Evolutionary conservation across 139 green algal species (phyloP).

Genomic region (Chlamydomonas incerta): DNA sequence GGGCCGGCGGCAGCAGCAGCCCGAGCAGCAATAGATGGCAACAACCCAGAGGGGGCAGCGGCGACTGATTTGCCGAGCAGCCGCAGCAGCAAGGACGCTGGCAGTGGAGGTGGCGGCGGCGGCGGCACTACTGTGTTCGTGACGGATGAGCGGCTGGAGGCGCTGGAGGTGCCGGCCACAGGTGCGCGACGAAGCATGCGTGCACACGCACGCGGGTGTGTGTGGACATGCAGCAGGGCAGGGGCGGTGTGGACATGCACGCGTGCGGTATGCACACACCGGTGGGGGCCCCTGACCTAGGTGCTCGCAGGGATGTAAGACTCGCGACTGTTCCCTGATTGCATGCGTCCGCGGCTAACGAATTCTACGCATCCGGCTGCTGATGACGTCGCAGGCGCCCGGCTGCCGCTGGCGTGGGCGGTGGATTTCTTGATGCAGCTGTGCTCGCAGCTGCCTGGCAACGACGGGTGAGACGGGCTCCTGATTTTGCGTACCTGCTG

Average conservation of each 20-base stretch:
- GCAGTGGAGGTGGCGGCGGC: neutral
- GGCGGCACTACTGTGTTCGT: neutral
- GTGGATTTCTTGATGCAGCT: slow-evolving; percentile 27
- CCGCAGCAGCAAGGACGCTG: neutral
- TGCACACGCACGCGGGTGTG: neutral
- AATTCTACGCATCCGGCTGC: too few relatives aligned
- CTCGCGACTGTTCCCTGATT: neutral
- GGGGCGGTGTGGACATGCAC: too few relatives aligned
- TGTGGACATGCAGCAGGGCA: neutral
- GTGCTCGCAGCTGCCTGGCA: slow-evolving; percentile 24
- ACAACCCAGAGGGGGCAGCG: too few relatives aligned
- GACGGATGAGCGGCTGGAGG: too few relatives aligned
- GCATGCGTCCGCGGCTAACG: too few relatives aligned
- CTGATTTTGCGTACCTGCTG: too few relatives aligned
- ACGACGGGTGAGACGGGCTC: too few relatives aligned
- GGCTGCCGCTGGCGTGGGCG: slow-evolving; percentile 23
- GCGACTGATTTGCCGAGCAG: neutral
- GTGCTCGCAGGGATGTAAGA: neutral
- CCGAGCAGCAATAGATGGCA: neutral
- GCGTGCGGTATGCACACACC: neutral
- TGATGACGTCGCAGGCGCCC: slow-evolving; percentile 25
- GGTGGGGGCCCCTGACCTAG: neutral
- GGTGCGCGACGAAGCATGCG: too few relatives aligned
- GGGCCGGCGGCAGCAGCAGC: too few relatives aligned
- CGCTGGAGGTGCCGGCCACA: slow-evolving; percentile 6